These are phyloP conservation scores for Mycena metata DNA, from an alignment of 768 basidiomycete species.

Conservation along the genomic window DNA sequence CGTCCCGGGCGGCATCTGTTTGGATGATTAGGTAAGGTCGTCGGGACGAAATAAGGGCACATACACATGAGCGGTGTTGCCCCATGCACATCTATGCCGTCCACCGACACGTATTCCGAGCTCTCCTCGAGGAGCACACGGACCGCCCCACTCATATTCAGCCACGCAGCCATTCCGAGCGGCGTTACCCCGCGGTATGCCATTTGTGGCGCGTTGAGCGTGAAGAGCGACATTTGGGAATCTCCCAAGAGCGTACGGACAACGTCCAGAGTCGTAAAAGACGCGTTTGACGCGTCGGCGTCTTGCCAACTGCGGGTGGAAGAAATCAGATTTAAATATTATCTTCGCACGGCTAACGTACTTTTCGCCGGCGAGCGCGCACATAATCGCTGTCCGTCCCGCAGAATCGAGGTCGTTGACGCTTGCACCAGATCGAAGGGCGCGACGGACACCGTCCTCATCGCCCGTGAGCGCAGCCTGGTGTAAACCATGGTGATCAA, in stretches of 20 bases:
- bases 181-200: slow-evolving; percentile 82
- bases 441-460: slow-evolving; percentile 63
- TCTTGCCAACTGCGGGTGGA: slow-evolving; percentile 69
- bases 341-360: slow-evolving; percentile 49
- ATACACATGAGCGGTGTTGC: slow-evolving; percentile 90
- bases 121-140: slow-evolving; percentile 74
- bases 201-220: slow-evolving; percentile 80
- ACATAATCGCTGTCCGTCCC: slow-evolving; percentile 76
- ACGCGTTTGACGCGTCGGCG: slow-evolving; percentile 79
- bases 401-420: slow-evolving; percentile 73
- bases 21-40: slow-evolving; percentile 24
- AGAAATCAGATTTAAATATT: slow-evolving; percentile 18
- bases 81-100: slow-evolving; percentile 80
- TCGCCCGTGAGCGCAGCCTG: slow-evolving; percentile 70
- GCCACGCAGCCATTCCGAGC: slow-evolving; percentile 84
- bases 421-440: slow-evolving; percentile 73
- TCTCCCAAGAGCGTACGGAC: slow-evolving; percentile 69
- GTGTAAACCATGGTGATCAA: slow-evolving; percentile 61
- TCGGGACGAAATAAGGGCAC: slow-evolving; percentile 44
- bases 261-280: slow-evolving; percentile 70
- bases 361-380: slow-evolving; percentile 81
- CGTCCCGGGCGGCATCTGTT: slow-evolving; percentile 83
- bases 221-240: slow-evolving; percentile 72
- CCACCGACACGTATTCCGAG: slow-evolving; percentile 73
- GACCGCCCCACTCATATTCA: slow-evolving; percentile 74